phyloP scores from a whole-genome alignment of 768 basidiomycete genomes.

The Daedalea quercina region DNA sequence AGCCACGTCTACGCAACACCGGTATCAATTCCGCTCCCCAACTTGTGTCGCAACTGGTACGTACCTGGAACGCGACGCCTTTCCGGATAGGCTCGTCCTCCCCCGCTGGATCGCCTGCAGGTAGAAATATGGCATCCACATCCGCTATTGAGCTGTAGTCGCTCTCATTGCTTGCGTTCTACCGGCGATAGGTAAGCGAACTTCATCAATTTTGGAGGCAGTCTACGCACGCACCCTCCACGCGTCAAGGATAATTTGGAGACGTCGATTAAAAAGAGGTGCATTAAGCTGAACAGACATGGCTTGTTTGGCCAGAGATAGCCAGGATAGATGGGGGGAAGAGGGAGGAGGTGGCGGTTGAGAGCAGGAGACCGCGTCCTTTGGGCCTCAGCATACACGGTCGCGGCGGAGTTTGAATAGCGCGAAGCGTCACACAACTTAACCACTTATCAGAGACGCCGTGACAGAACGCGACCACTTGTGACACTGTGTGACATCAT shows the following conservation, averaged over 20 bases:
- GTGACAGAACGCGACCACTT: background rate
- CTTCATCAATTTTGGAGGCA: background rate
- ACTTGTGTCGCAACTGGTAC: constrained; percentile 17
- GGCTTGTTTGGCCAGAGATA: constrained; percentile 13
- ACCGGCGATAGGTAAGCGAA: background rate
- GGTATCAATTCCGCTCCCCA: background rate
- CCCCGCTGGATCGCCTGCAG: constrained; percentile 70
- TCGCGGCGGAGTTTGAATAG: constrained; percentile 7
- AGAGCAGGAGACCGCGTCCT: constrained; percentile 10
- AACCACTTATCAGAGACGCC: no score
- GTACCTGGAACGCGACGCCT: constrained; percentile 86
- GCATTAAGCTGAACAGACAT: constrained; percentile 72
- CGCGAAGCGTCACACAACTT: background rate
- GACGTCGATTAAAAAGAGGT: constrained; percentile 25
- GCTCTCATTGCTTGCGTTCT: constrained; percentile 64
- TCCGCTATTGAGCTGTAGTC: constrained; percentile 66
- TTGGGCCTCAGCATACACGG: constrained; percentile 5
- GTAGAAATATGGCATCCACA: constrained; percentile 61
- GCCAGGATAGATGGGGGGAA: constrained; percentile 6
- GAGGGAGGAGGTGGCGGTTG: constrained; percentile 2
- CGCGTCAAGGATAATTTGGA: constrained; percentile 24
- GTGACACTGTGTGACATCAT: background rate
- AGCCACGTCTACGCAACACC: constrained; percentile 73
- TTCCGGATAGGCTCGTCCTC: constrained; percentile 92
- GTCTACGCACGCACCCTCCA: constrained; percentile 26